Percentiles rank a stretch among this genome's conserved stretches.
phyloP scores from a whole-genome alignment of 345 rosid species.

The Pugionium dolabratum region DNA sequence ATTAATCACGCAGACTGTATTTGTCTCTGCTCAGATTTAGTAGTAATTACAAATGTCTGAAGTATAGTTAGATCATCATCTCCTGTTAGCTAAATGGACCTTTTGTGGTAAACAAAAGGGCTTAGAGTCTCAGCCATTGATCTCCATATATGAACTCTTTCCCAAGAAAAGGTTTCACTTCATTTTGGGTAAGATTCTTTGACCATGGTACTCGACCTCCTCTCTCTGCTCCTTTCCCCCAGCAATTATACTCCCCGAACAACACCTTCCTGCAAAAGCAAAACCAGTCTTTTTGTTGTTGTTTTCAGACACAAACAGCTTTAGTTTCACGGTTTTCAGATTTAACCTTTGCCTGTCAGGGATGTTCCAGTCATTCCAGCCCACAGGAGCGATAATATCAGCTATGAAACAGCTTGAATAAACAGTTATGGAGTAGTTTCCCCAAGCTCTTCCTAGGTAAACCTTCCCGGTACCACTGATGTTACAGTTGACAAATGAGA shows the following conservation, averaged over 20 bases:
- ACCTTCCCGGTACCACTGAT: constrained; percentile 74
- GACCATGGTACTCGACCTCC: constrained; percentile 69
- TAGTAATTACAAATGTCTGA: constrained; percentile 34
- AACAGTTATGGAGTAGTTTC: constrained; percentile 64
- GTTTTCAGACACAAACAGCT: constrained; percentile 1
- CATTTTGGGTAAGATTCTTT: constrained; percentile 49
- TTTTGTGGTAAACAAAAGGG: background rate
- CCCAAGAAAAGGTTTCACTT: constrained; percentile 60
- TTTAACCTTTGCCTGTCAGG: constrained; percentile 57
- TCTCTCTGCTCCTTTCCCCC: constrained; percentile 76
- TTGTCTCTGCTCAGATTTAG: constrained; percentile 2
- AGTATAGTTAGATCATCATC: constrained; percentile 30
- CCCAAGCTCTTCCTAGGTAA: constrained; percentile 90
- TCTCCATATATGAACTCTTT: constrained; percentile 64
- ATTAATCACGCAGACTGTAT: constrained; percentile 21
- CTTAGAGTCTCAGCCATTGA: constrained; percentile 72
- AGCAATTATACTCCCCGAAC: constrained; percentile 78
- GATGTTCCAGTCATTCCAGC: constrained; percentile 88
- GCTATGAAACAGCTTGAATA: constrained; percentile 70
- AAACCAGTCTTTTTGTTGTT: background rate
- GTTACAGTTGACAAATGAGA: constrained; percentile 71
- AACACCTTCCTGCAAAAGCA: constrained; percentile 56
- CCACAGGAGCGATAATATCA: constrained; percentile 59
- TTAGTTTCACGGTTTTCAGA: constrained; percentile 9
- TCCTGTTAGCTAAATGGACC: constrained; percentile 24